These are phyloP conservation scores for Penicillium silybi DNA, from an alignment of 495 filamentous ascomycete genomes.

Conservation along the genomic window DNA sequence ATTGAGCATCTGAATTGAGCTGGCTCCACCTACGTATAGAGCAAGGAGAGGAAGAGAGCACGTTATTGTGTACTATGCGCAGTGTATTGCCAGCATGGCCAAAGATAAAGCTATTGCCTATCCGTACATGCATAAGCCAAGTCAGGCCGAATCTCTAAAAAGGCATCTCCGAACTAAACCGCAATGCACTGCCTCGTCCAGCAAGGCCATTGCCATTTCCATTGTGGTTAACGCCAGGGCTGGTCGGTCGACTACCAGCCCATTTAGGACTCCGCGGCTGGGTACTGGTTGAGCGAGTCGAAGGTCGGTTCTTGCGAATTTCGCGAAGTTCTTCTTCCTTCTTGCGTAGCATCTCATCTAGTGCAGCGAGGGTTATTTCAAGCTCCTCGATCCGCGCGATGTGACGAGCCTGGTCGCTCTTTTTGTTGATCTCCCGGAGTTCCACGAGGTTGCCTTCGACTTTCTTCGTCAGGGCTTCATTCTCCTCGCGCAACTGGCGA, in stretches of 20 bases:
- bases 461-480: conserved; percentile 45
- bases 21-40: no score
- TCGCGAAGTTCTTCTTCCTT: conserved; percentile 62
- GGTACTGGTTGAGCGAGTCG: conserved; percentile 44
- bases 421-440: conserved; percentile 49
- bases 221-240: conserved; percentile 38
- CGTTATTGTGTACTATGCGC: background rate
- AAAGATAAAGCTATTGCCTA: background rate
- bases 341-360: conserved; percentile 49
- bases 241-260: conserved; percentile 40
- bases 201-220: conserved; percentile 26
- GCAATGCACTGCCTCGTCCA: conserved; percentile 35
- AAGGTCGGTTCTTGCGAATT: conserved; percentile 46
- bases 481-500: conserved; percentile 41
- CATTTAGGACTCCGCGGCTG: conserved; percentile 45
- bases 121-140: background rate
- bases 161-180: conserved; percentile 42
- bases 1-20: background rate
- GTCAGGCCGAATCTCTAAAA: conserved; percentile 6
- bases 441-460: conserved; percentile 48
- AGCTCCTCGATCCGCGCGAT: conserved; percentile 46
- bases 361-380: conserved; percentile 34
- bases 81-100: background rate
- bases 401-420: conserved; percentile 35
- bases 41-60: background rate